Evolutionary conservation across 2,329 filamentous ascomycete genomes (phyloP).

Genomic region (Cyphellophora europaea): DNA sequence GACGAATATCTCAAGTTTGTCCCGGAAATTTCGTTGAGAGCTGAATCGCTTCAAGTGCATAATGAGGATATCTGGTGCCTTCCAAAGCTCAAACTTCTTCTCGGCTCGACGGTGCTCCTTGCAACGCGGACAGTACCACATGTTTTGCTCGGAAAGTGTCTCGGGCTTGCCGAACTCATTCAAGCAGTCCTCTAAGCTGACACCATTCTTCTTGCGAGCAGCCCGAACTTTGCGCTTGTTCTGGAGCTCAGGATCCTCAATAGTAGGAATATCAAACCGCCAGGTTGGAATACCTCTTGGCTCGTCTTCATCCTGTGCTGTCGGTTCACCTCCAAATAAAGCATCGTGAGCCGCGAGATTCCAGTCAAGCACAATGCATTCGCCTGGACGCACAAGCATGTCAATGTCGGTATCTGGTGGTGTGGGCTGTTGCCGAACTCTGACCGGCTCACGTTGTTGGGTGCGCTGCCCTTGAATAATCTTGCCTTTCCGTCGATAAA

Average conservation of each 20-base stretch:
- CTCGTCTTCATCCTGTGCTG: conserved; percentile 35
- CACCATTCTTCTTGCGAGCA: conserved; percentile 61
- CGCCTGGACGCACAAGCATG: conserved; percentile 62
- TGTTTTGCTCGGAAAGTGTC: conserved; percentile 86
- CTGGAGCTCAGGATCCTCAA: conserved; percentile 55
- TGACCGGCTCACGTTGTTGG: conserved; percentile 8
- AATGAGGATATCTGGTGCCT: conserved; percentile 86
- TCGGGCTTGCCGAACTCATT: conserved; percentile 93
- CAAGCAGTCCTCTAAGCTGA: conserved; percentile 81
- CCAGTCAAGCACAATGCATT: conserved; percentile 87
- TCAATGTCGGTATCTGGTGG: conserved; percentile 36
- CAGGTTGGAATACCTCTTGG: conserved; percentile 54
- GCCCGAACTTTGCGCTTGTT: conserved; percentile 54
- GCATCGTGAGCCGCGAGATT: conserved; percentile 57
- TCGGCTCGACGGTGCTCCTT: conserved; percentile 86
- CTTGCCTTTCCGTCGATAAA: conserved; percentile 30
- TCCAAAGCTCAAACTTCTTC: conserved; percentile 98
- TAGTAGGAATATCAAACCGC: conserved; percentile 34
- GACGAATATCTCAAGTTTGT: conserved; percentile 85
- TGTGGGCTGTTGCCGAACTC: conserved; percentile 5
- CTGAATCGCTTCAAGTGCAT: conserved; percentile 95
- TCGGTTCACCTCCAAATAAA: conserved; percentile 52
- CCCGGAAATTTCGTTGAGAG: conserved; percentile 67
- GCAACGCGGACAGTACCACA: conserved; percentile 94
- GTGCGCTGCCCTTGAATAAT: conserved; percentile 14